Percentiles rank a stretch among this genome's conserved stretches.
phyloP scores from a whole-genome alignment of 352 stramenopile genomes.

The Phytopythium oedochilum region DNA sequence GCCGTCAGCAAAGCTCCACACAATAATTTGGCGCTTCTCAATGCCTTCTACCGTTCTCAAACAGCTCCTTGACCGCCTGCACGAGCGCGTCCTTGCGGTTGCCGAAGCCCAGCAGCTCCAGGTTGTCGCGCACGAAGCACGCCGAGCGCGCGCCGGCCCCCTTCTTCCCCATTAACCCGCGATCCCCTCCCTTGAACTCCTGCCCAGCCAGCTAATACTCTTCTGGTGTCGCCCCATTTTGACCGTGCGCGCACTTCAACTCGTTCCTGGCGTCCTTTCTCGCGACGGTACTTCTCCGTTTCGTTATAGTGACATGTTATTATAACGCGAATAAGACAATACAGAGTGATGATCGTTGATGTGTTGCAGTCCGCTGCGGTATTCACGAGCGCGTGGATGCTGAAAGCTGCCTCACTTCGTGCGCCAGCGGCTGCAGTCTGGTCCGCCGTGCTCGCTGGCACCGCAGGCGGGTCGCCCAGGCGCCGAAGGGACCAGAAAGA shows the following conservation, averaged over 20 bases:
- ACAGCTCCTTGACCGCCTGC: conserved; percentile 77
- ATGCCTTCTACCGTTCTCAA: conserved; percentile 85
- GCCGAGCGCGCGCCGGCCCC: conserved; percentile 13
- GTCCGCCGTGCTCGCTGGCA: neutral
- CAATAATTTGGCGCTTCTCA: too few species aligned
- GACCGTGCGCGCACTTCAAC: neutral
- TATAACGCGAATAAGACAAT: neutral
- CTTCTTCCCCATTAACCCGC: neutral
- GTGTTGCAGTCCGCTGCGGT: too few species aligned
- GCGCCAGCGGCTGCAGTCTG: too few species aligned
- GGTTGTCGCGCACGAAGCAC: conserved; percentile 61
- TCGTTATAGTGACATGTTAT: neutral
- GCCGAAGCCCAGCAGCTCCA: conserved; percentile 74
- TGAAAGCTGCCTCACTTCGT: too few species aligned
- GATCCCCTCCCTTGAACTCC: neutral
- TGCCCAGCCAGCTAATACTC: too few species aligned
- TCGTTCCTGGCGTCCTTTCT: neutral
- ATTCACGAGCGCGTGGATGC: too few species aligned
- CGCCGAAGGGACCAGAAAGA: conserved; percentile 1
- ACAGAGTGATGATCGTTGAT: neutral
- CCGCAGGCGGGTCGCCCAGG: neutral
- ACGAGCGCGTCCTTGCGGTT: conserved; percentile 51
- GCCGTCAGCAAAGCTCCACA: neutral
- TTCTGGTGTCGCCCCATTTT: neutral
- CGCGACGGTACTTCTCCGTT: neutral